Base-by-base conservation (phyloP, 371 early-diverging fungal species). In the Nematocida major region DNA sequence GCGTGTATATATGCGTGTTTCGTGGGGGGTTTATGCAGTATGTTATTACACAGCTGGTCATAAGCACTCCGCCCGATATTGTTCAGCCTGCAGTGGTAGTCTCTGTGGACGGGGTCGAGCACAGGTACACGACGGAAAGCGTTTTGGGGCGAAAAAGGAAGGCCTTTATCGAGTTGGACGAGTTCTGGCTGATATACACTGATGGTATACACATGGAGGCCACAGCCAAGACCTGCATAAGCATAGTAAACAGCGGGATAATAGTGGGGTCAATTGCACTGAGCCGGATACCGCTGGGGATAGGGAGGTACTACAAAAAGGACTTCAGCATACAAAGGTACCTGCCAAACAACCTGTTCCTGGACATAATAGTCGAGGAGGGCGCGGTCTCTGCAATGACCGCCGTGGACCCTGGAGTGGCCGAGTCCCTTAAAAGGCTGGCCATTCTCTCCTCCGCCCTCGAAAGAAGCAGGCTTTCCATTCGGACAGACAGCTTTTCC, bases 141-240 rank as follows among this genome's bases (percentile, higher is more conserved):
- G 22, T 51, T 4, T 11, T 18, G 24, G 26, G 7, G 3, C 11
- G 28, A 15, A 40, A 30, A 22, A 70, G 36, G 24, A 36, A 63
- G 39, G 59, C 76, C 5, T 40, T 73, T 34, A 45, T 73, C 45
- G 53, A 49, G 59, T 43, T 50, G 51, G 49, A 51, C 28, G 48
- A 57, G 65, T 63, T 45, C 47, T 73, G 76, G 76, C 62, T 73
- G 26, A 40, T 73, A 5, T 73, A 69, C 45, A 63, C 65, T 2
- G 65, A 54, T 30, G 53, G 51, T 5, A 24, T 73, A 9, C n/a
- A 0, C 13, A 32, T 73, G 11, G 22, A 20, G 20, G 38, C 15
- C n/a, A 32, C 11, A 13, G 3, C 4, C 1, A 51, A 30, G 2
- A 20, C 59, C 24, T 22, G 13, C 20, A 62, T 73, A 22, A 57